Percentiles rank a stretch among this genome's conserved stretches.
phyloP scores from a whole-genome alignment of 2,329 filamentous ascomycete genomes.

The Colletotrichum sansevieriae region DNA sequence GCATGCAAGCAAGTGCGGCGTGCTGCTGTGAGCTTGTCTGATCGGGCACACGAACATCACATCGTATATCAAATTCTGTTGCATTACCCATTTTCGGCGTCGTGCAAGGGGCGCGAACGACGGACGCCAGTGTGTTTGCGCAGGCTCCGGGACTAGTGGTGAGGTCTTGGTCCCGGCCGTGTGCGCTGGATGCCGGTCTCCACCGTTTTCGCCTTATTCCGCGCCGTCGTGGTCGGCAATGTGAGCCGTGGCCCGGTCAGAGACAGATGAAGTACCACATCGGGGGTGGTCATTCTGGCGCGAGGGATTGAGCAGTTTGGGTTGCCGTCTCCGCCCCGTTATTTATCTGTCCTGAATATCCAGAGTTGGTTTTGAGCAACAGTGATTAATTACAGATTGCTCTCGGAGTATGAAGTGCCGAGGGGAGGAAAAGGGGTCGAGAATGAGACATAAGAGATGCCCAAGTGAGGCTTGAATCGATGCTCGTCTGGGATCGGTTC shows the following conservation, averaged over 20 bases:
- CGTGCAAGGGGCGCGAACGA: conserved; percentile 8
- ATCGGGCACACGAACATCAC: conserved; percentile 20
- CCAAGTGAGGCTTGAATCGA: not conserved
- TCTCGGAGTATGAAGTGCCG: conserved; percentile 17
- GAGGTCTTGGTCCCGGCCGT: not conserved
- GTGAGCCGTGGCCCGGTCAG: conserved; percentile 17
- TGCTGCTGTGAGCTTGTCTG: conserved; percentile 16
- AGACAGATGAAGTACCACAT: conserved; percentile 25
- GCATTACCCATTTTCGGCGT: not conserved
- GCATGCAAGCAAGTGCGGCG: not conserved
- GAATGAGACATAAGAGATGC: not conserved
- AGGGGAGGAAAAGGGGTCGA: not conserved
- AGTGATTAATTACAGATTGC: not conserved
- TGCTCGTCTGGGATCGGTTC: too few relatives aligned
- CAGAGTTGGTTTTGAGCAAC: not conserved
- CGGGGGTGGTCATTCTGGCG: not conserved
- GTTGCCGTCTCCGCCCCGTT: not conserved
- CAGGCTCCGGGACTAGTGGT: not conserved
- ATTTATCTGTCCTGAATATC: conserved; percentile 26
- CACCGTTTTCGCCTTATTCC: not conserved
- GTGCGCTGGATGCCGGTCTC: conserved; percentile 8
- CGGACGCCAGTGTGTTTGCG: not conserved
- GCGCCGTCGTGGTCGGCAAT: not conserved
- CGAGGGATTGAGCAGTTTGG: not conserved
- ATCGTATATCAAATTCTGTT: not conserved